These are phyloP conservation scores for Rubroboletus satanas DNA, from an alignment of 768 basidiomycete species.

Conservation along the genomic window DNA sequence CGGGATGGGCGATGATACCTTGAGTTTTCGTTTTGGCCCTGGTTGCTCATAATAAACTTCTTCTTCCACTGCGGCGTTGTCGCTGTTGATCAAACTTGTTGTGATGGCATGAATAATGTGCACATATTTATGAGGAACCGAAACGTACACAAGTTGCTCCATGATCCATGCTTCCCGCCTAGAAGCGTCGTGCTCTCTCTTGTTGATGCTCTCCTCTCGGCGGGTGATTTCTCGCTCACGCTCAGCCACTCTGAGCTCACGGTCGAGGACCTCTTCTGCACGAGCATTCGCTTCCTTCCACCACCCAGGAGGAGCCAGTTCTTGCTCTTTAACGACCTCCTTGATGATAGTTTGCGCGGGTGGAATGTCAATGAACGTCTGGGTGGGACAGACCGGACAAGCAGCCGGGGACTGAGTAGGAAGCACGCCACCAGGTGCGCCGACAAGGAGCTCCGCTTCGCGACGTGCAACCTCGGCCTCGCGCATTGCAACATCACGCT, in stretches of 20 bases:
- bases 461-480: constrained; percentile 88
- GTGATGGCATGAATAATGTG: constrained; percentile 6
- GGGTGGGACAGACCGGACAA: constrained; percentile 57
- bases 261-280: constrained; percentile 77
- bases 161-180: constrained; percentile 89
- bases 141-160: constrained; percentile 82
- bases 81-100: constrained; percentile 65
- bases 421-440: constrained; percentile 77
- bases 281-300: constrained; percentile 62
- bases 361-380: constrained; percentile 53
- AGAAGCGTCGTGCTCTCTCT: constrained; percentile 81
- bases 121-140: neutral
- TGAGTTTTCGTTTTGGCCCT: constrained; percentile 71
- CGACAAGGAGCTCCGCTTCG: constrained; percentile 80
- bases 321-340: constrained; percentile 81
- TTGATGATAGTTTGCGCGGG: constrained; percentile 81
- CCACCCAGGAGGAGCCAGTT: constrained; percentile 78
- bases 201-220: constrained; percentile 81
- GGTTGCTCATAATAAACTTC: constrained; percentile 76
- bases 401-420: constrained; percentile 46
- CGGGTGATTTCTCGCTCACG: constrained; percentile 83
- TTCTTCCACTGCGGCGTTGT: constrained; percentile 66
- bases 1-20: constrained; percentile 81
- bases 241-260: constrained; percentile 81
- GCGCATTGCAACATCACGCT: constrained; percentile 73